These are phyloP conservation scores for Dissophora globulifera DNA, from an alignment of 192 early-diverging fungal genomes.

Conservation along the genomic window DNA sequence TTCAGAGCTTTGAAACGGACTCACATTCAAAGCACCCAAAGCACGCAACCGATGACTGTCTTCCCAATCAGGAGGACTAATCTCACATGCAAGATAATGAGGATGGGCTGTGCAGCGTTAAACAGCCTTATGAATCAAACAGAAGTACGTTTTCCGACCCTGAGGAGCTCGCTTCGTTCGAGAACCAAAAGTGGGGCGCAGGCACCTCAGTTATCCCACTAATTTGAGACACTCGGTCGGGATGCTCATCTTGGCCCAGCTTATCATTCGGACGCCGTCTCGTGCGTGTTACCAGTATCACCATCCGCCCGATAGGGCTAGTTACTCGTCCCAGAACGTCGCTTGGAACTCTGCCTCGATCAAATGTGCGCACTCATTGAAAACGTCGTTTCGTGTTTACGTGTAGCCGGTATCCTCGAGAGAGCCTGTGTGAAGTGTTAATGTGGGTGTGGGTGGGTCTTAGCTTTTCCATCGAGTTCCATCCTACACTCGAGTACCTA, in stretches of 20 bases:
- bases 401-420: conserved; percentile 55
- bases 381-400: conserved; percentile 46
- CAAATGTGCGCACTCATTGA: conserved; percentile 62
- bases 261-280: background rate
- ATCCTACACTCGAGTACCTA: conserved; percentile 55
- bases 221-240: conserved; percentile 22
- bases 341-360: conserved; percentile 59
- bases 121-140: background rate
- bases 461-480: conserved; percentile 57
- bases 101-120: background rate
- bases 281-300: no score
- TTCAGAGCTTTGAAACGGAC: background rate
- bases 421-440: conserved; percentile 56
- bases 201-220: conserved; percentile 17
- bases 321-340: conserved; percentile 25
- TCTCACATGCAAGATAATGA: background rate
- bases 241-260: conserved; percentile 10
- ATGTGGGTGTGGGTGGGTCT: conserved; percentile 54
- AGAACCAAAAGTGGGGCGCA: background rate
- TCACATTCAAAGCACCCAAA: conserved; percentile 3
- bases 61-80: conserved; percentile 7
- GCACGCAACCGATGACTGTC: conserved; percentile 15
- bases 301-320: no score
- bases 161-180: no score
- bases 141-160: no score